These are phyloP conservation scores for Amesomyces nigricolor DNA, from an alignment of 2,329 filamentous ascomycete genomes.

Conservation along the genomic window DNA sequence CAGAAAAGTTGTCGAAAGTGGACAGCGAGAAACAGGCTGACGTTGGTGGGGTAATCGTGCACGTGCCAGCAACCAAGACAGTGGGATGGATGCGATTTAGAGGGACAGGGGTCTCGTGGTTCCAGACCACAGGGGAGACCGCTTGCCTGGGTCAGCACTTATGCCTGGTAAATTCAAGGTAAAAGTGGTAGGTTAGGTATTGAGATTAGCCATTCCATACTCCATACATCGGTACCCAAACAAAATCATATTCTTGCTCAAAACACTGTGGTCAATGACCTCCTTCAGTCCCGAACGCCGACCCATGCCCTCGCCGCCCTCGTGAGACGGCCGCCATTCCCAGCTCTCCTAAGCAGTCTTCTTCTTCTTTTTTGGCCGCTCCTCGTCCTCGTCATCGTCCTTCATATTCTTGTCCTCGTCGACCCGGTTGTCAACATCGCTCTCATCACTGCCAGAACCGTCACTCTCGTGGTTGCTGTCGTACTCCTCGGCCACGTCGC, in stretches of 20 bases:
- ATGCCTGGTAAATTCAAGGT: no score
- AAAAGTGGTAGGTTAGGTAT: no score
- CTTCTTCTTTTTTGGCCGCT: constrained; percentile 40
- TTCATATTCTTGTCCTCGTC: constrained; percentile 43
- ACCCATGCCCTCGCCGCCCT: not conserved
- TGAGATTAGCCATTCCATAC: not conserved
- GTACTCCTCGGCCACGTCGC: constrained; percentile 92
- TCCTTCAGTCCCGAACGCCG: constrained; percentile 7
- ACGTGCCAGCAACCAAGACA: not conserved
- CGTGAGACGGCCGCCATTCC: not conserved
- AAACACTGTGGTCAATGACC: not conserved
- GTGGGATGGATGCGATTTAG: not conserved
- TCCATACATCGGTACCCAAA: not conserved
- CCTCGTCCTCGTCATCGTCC: constrained; percentile 34
- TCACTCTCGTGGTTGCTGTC: constrained; percentile 88
- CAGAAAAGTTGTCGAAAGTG: constrained; percentile 13
- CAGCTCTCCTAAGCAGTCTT: constrained; percentile 31
- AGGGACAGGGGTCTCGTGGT: no score
- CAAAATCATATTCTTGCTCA: not conserved
- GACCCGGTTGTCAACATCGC: constrained; percentile 49
- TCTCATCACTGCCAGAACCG: constrained; percentile 62
- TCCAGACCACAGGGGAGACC: no score
- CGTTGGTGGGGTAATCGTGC: constrained; percentile 11
- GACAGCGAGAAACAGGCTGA: constrained; percentile 6
- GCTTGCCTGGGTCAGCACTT: no score